A percentile compares a stretch with the other conserved stretches of the same genome.
These are phyloP conservation scores for Asterionellopsis glacialis DNA, from an alignment of 108 stramenopile genomes.

Conservation along the genomic window DNA sequence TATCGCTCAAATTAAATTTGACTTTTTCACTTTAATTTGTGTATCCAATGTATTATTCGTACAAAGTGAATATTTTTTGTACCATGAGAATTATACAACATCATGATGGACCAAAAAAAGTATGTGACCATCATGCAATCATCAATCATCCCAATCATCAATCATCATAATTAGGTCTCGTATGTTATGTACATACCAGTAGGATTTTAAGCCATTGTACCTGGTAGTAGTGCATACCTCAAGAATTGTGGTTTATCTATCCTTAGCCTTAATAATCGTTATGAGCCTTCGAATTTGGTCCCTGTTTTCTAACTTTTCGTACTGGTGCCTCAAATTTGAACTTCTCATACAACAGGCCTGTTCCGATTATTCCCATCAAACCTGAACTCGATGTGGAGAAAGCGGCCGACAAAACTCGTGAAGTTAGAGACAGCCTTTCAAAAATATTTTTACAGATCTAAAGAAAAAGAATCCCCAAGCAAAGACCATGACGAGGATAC, in stretches of 20 bases:
- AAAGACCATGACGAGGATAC: slow-evolving; percentile 16
- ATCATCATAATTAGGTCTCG: not conserved
- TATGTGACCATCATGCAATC: not conserved
- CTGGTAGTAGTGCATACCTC: too few relatives aligned
- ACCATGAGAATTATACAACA: too few relatives aligned
- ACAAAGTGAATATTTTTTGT: too few relatives aligned
- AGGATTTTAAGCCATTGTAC: not conserved
- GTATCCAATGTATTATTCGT: too few relatives aligned
- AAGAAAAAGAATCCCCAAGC: slow-evolving; percentile 15
- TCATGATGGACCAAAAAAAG: too few relatives aligned
- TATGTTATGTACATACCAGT: not conserved
- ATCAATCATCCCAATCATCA: not conserved
- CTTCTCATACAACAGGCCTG: not conserved
- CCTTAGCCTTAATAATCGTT: too few relatives aligned
- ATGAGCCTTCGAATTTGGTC: too few relatives aligned
- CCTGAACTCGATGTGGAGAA: slow-evolving; percentile 14
- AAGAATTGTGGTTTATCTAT: too few relatives aligned
- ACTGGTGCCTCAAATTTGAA: too few relatives aligned
- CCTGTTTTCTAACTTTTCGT: too few relatives aligned
- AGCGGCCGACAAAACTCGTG: slow-evolving; percentile 61
- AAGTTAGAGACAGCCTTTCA: slow-evolving; percentile 84
- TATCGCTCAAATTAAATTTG: too few relatives aligned
- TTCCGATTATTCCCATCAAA: not conserved
- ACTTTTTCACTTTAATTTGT: too few relatives aligned
- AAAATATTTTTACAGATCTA: slow-evolving; percentile 82